A percentile compares a stretch with the other conserved stretches of the same genome.
Evolutionary conservation across 2,329 filamentous ascomycete species (phyloP).

Genomic region (Penicillium sp.): DNA sequence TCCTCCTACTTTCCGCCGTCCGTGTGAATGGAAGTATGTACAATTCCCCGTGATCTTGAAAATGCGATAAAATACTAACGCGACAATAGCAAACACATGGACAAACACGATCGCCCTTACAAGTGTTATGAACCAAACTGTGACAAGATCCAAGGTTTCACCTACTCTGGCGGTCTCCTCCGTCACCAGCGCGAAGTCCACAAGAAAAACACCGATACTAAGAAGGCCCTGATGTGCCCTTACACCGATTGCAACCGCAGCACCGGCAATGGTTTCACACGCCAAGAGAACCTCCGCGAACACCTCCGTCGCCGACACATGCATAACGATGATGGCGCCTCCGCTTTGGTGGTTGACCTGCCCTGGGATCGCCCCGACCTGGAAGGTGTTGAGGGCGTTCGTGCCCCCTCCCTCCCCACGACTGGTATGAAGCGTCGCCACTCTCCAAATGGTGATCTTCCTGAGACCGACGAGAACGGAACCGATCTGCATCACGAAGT

Average conservation of each 20-base stretch:
- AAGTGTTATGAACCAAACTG: conserved; percentile 81
- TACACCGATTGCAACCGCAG: conserved; percentile 86
- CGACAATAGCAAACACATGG: conserved; percentile 83
- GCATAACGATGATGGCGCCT: conserved; percentile 41
- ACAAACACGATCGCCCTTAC: conserved; percentile 94
- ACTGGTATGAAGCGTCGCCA: conserved; percentile 39
- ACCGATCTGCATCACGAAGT: conserved; percentile 61
- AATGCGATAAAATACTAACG: conserved; percentile 20
- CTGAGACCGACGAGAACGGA: conserved; percentile 45
- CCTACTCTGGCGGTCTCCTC: conserved; percentile 86
- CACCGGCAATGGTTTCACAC: conserved; percentile 84
- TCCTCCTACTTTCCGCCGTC: conserved; percentile 69
- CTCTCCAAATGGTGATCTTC: conserved; percentile 32
- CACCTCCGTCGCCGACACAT: conserved; percentile 89
- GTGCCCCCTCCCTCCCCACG: conserved; percentile 30
- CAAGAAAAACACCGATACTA: conserved; percentile 82
- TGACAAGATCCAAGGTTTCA: conserved; percentile 90
- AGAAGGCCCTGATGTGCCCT: conserved; percentile 84
- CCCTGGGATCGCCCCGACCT: conserved; percentile 34
- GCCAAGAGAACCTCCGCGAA: conserved; percentile 91
- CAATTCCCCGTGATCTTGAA: conserved; percentile 15
- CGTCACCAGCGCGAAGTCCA: conserved; percentile 94
- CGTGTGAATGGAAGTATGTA: conserved; percentile 91
- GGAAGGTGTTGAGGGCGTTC: conserved; percentile 27
- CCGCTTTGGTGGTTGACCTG: conserved; percentile 22